Conservation (phyloP, 2,329 filamentous ascomycete genomes). For the Trichoderma simmonsii region DNA sequence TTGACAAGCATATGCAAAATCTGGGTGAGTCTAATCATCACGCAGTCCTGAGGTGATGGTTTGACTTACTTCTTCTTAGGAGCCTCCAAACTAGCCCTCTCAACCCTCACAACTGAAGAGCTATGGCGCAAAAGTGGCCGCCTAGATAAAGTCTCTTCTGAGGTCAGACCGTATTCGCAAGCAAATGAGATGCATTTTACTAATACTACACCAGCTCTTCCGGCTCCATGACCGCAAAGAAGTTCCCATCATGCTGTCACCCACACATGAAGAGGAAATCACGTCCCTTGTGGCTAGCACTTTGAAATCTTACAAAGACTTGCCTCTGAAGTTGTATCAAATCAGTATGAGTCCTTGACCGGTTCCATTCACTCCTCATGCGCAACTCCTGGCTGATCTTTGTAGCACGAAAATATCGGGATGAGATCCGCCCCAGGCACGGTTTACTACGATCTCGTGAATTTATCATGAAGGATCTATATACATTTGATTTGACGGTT, state of each 20-base stretch:
- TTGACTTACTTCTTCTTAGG: conserved; percentile 40
- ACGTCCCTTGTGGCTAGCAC: conserved; percentile 72
- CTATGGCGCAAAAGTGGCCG: conserved; percentile 84
- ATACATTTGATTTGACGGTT: conserved; percentile 78
- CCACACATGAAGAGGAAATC: conserved; percentile 96
- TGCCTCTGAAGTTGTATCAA: conserved; percentile 87
- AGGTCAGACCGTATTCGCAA: conserved; percentile 47
- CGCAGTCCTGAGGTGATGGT: neutral
- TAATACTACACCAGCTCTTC: conserved; percentile 60
- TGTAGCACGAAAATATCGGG: conserved; percentile 83
- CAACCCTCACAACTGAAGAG: conserved; percentile 78
- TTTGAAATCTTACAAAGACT: conserved; percentile 77
- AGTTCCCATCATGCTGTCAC: conserved; percentile 71
- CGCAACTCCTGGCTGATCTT: conserved; percentile 21
- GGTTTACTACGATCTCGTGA: conserved; percentile 85
- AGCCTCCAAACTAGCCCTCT: conserved; percentile 78
- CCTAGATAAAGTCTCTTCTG: conserved; percentile 66
- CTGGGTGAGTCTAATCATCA: conserved; percentile 50
- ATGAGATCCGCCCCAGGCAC: conserved; percentile 84
- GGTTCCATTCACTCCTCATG: neutral
- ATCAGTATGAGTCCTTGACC: conserved; percentile 57
- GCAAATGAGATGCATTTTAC: neutral
- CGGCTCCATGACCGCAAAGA: conserved; percentile 76
- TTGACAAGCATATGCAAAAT: conserved; percentile 84
- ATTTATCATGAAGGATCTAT: conserved; percentile 97